Evolutionary conservation across 2,329 filamentous ascomycete genomes (phyloP), one percentile per base, ranked within the genome.

Genomic region (Penicillium sp.): DNA sequence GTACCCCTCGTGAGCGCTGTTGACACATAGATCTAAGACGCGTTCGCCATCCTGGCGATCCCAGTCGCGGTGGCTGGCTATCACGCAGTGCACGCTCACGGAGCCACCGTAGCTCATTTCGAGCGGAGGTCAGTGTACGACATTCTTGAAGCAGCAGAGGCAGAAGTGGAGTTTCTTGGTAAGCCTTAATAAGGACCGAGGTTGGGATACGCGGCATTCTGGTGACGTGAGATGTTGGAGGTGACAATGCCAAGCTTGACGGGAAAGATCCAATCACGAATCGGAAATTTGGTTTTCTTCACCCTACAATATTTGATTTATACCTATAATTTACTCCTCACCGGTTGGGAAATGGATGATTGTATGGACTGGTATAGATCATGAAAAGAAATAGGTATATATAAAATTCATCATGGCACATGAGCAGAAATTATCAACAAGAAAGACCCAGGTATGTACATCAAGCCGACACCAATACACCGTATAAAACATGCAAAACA

Each of bases 1-100:
- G 95, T 56, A 87, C 84, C 1, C 91, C 91, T n/a, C 64, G 72
- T 3, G 81, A 76, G 57, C 85, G 77, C 46, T 71, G 64, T 21
- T 52, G 51, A 52, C 76, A 82, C 67, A 78, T 73, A 3, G 55
- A 61, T 48, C 61, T 65, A 21, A 83, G 64, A 4, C 70, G 57
- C 46, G 56, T 61, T 43, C 62, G 71, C 71, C 70, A 71, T 61
- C 65, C 61, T 37, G 22, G 48, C 45, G 57, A 19, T 42, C 42
- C 21, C 19, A 29, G 44, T 46, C 49, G 22, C 33, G 31, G 43
- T 27, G 51, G 55, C 42, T 42, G 43, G 29, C 46, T 56, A 46
- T 68, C 54, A 24, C 54, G 60, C 10, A 71, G 37, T 5, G 72
- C 74, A 57, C 73, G 69, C 58, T 80, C 76, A 42, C 67, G 69